phyloP scores from a whole-genome alignment of 116 monocot species.

The Zostera marina region DNA sequence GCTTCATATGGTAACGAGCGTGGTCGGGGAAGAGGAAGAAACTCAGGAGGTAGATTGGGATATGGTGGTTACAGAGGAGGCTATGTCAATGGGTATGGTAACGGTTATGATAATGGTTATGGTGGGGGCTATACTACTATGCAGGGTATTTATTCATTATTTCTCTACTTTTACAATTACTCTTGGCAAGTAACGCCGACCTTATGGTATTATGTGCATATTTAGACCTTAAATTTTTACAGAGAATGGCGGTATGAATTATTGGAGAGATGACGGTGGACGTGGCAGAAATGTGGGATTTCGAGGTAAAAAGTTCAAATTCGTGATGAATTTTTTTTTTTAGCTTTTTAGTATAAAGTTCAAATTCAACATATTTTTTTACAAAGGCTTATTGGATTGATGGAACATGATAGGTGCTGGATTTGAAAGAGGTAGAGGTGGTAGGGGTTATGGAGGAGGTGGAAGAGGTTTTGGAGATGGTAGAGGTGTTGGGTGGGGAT shows the following conservation, averaged over 20 bases:
- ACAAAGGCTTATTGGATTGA: neutral
- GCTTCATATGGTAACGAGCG: slow-evolving; percentile 68
- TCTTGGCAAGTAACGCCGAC: neutral
- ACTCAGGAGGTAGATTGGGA: slow-evolving; percentile 12
- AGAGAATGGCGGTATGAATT: slow-evolving; percentile 77
- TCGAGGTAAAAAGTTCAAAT: slow-evolving; percentile 34
- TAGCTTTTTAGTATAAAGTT: no score
- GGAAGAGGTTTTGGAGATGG: slow-evolving; percentile 29
- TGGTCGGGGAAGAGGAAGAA: slow-evolving; percentile 68
- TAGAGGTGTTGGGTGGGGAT: slow-evolving; percentile 7
- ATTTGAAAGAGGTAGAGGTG: slow-evolving; percentile 28
- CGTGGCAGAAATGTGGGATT: slow-evolving; percentile 48
- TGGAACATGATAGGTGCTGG: slow-evolving; percentile 19
- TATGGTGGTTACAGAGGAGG: slow-evolving; percentile 24
- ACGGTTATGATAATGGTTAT: slow-evolving; percentile 34
- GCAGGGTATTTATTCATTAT: slow-evolving; percentile 4
- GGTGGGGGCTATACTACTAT: slow-evolving; percentile 28
- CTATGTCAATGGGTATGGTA: slow-evolving; percentile 18
- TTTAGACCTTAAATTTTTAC: neutral
- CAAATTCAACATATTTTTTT: neutral
- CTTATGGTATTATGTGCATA: neutral
- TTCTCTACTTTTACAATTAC: neutral
- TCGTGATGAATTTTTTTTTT: no score
- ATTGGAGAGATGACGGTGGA: slow-evolving; percentile 49
- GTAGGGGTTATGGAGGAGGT: slow-evolving; percentile 3